Percentiles rank a stretch among this genome's conserved stretches.
Conservation (phyloP, 192 early-diverging fungal species). For the Geosiphon pyriformis region DNA sequence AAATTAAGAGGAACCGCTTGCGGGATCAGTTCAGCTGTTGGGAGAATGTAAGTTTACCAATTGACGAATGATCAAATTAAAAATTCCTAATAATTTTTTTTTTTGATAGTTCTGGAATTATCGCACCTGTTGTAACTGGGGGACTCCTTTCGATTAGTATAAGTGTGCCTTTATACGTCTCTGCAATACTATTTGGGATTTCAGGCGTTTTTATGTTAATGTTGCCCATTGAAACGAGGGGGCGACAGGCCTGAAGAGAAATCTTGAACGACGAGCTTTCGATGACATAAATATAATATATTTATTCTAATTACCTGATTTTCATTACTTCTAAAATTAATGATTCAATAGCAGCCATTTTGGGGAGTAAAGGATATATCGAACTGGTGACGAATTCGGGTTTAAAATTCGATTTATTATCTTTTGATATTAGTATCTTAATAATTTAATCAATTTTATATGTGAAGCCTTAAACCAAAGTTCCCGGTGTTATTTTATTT, state of each 20-base stretch:
- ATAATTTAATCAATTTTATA: no score
- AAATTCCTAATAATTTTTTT: background rate
- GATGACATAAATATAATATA: no score
- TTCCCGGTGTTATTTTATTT: no score
- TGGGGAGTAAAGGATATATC: no score
- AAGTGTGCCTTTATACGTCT: conserved; percentile 61
- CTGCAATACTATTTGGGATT: conserved; percentile 48
- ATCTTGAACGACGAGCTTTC: no score
- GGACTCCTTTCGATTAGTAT: conserved; percentile 51
- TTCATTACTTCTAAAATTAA: no score
- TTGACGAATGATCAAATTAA: background rate
- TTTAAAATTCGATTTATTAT: no score
- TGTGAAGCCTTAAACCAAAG: no score
- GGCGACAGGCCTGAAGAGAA: conserved; percentile 31
- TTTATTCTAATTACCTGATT: no score
- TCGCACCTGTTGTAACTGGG: conserved; percentile 71
- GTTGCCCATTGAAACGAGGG: conserved; percentile 67
- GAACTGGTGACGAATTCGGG: no score
- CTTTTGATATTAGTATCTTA: no score
- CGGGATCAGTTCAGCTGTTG: conserved; percentile 71
- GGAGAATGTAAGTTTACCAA: conserved; percentile 48
- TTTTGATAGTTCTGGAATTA: conserved; percentile 51
- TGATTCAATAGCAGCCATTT: no score
- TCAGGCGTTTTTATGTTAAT: conserved; percentile 59
- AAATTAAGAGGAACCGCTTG: conserved; percentile 71